A percentile compares a stretch with the other conserved stretches of the same genome.
Evolutionary conservation across 1,284 basidiomycete species (phyloP).

Genomic region (Rhodotorula sp.): DNA sequence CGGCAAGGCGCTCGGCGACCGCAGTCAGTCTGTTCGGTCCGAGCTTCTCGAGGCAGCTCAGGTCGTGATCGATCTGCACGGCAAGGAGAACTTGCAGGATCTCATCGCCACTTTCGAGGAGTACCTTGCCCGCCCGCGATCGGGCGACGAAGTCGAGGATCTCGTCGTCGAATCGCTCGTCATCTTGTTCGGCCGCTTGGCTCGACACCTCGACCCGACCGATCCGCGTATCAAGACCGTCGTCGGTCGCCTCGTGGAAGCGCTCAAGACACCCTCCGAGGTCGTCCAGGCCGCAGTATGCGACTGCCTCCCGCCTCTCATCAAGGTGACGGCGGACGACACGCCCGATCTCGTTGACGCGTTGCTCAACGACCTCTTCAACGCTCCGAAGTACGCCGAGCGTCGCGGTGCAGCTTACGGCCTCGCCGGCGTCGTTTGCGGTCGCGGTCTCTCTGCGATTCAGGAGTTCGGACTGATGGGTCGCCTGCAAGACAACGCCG

Average conservation of each 20-base stretch:
- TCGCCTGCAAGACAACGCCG: conserved; percentile 71
- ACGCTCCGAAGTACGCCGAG: conserved; percentile 80
- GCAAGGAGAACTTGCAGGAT: conserved; percentile 66
- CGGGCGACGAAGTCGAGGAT: conserved; percentile 71
- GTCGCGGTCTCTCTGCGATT: conserved; percentile 79
- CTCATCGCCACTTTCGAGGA: conserved; percentile 84
- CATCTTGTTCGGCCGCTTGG: conserved; percentile 89
- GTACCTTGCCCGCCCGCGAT: conserved; percentile 64
- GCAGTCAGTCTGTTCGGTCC: conserved; percentile 73
- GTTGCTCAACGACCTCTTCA: conserved; percentile 72
- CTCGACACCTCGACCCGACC: conserved; percentile 75
- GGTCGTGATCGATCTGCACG: conserved; percentile 78
- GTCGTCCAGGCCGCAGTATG: conserved; percentile 96
- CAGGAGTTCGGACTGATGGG: conserved; percentile 78
- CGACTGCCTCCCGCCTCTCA: conserved; percentile 80
- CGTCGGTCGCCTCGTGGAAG: conserved; percentile 84
- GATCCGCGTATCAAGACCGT: conserved; percentile 78
- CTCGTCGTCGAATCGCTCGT: conserved; percentile 92
- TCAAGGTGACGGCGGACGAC: conserved; percentile 62
- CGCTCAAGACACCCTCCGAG: conserved; percentile 91
- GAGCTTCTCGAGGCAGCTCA: conserved; percentile 85
- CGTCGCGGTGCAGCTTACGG: conserved; percentile 96
- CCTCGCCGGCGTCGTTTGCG: conserved; percentile 86
- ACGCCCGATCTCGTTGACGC: conserved; percentile 67
- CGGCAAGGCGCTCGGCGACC: conserved; percentile 83